Evolutionary conservation across 1,284 basidiomycete genomes (phyloP), one percentile per base, ranked within the genome.

Genomic region (Puccinia hordei): DNA sequence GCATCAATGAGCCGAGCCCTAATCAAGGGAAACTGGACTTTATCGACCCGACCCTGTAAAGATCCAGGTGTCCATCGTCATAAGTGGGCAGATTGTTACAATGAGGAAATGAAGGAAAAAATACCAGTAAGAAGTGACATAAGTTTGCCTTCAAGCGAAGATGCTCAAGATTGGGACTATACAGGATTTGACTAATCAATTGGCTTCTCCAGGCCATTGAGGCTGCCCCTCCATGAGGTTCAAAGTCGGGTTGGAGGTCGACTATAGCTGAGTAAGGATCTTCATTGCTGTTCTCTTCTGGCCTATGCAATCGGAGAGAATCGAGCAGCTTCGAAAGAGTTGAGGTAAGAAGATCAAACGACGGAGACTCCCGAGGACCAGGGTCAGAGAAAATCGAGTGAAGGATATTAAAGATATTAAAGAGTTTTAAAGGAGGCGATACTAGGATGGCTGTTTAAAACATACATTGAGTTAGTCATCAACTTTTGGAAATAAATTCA

Each of bases 121-220:
- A 33, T 51, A 71, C 68, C 68, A 71, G 46, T 53, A 71, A 51
- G 19, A 71, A 71, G 44, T 53, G 49, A 53, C 68, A 46, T 17
- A 71, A 9, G 46, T 71, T 71, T 3, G 24, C 22, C 30, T 71
- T 71, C 68, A 71, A 53, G 19, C 68, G 41, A 51, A 71, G 68
- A 12, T 53, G n/a, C 9, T 71, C 68, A 46, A 71, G 44, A 53
- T 51, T 13, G 10, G 6, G 41, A 53, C 53, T 33, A 33, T 71
- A 49, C 3, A 71, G 49, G 15, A 71, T 19, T 19, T 51, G 41
- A 15, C n/a, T 53, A 12, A 71, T 71, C 46, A 71, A 17, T 27
- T n/a, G 46, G 24, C 68, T 71, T 66, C 44, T 66, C 41, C 51
- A 30, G 8, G 30, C 24, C 41, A 33, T 10, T 9, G 19, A 46